Conservation (phyloP, 1,284 basidiomycete species). For the Meira miltonrushii region DNA sequence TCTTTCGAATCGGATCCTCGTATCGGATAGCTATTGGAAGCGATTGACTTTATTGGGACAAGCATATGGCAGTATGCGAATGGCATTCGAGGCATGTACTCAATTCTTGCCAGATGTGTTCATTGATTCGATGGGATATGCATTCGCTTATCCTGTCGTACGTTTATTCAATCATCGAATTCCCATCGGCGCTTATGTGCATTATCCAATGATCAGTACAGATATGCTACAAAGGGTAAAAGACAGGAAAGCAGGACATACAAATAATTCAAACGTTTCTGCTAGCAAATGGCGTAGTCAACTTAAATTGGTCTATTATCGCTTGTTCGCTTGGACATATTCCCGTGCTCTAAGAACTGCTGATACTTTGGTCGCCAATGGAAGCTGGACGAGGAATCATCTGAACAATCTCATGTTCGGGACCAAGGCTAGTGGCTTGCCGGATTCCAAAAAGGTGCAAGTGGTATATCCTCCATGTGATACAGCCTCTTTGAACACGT, state of each 20-base stretch:
- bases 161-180: slow-evolving; percentile 60
- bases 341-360: slow-evolving; percentile 68
- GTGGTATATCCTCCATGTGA: slow-evolving; percentile 91
- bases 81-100: slow-evolving; percentile 72
- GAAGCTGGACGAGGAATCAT: slow-evolving; percentile 87
- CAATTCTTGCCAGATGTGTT: slow-evolving; percentile 77
- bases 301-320: slow-evolving; percentile 81
- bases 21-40: slow-evolving; percentile 79
- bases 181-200: slow-evolving; percentile 82
- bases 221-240: slow-evolving; percentile 86
- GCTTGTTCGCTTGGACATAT: slow-evolving; percentile 78
- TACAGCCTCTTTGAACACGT: slow-evolving; percentile 65
- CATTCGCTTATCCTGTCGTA: slow-evolving; percentile 80
- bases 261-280: slow-evolving; percentile 62
- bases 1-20: slow-evolving; percentile 64
- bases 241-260: slow-evolving; percentile 59
- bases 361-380: slow-evolving; percentile 78
- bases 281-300: slow-evolving; percentile 61
- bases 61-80: slow-evolving; percentile 75
- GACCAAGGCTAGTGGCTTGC: not conserved
- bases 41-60: slow-evolving; percentile 87
- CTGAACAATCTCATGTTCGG: slow-evolving; percentile 57
- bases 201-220: slow-evolving; percentile 89
- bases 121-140: slow-evolving; percentile 99
- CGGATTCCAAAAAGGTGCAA: slow-evolving; percentile 12